Evolutionary conservation across 1,284 basidiomycete genomes (phyloP).

Genomic region (Naganishia sp.): DNA sequence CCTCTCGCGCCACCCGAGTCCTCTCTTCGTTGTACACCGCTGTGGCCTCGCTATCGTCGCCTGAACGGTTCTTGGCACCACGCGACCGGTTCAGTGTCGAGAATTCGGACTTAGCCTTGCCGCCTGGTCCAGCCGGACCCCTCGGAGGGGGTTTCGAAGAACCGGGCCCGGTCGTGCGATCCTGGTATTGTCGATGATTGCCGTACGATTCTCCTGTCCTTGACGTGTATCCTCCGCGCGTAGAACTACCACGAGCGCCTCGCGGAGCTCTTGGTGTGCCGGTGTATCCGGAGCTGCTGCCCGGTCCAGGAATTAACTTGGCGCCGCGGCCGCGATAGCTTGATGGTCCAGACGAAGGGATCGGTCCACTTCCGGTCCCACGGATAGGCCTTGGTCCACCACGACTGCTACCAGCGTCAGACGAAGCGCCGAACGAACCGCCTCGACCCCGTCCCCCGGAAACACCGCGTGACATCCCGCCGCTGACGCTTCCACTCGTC

Average conservation of each 20-base stretch:
- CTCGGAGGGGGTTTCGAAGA: not conserved
- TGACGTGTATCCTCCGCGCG: slow-evolving; percentile 16
- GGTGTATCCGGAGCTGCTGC: not conserved
- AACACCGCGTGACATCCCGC: slow-evolving; percentile 17
- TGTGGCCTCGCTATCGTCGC: slow-evolving; percentile 15
- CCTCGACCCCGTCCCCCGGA: slow-evolving; percentile 25
- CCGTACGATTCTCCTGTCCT: slow-evolving; percentile 14
- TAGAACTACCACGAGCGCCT: slow-evolving; percentile 5
- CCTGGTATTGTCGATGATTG: slow-evolving; percentile 11
- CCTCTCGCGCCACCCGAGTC: slow-evolving; percentile 57
- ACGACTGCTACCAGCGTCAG: slow-evolving; percentile 13
- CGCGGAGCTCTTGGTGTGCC: slow-evolving; percentile 13
- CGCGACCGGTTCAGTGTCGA: slow-evolving; percentile 30
- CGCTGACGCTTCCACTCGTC: not conserved
- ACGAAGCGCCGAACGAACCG: slow-evolving; percentile 19
- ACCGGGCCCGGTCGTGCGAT: not conserved
- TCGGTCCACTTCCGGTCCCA: slow-evolving; percentile 1
- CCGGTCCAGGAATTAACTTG: slow-evolving; percentile 6
- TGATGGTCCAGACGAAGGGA: slow-evolving; percentile 5
- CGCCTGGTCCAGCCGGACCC: slow-evolving; percentile 8
- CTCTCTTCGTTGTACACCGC: slow-evolving; percentile 33
- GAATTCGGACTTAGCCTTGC: not conserved
- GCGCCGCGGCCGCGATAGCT: slow-evolving; percentile 14
- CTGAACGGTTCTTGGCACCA: slow-evolving; percentile 25
- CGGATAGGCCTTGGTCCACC: slow-evolving; percentile 18